Evolutionary conservation across 1,139 yeast species (phyloP).

Genomic region (Scheffersomyces lignicola): DNA sequence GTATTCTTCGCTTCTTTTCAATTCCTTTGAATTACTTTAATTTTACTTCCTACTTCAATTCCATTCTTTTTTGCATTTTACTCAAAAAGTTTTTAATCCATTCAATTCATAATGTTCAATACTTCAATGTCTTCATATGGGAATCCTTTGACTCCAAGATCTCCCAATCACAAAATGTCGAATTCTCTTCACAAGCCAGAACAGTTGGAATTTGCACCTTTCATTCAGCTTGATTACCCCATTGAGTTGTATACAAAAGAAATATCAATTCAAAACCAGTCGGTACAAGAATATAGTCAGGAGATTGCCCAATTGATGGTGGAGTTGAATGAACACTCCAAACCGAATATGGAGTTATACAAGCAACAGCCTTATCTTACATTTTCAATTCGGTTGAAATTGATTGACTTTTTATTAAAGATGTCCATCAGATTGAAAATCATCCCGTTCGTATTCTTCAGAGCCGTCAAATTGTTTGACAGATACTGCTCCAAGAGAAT

Average conservation of each 20-base stretch:
- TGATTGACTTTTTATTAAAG: conserved; percentile 59
- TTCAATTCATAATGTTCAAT: neutral
- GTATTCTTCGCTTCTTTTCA: too few relatives aligned
- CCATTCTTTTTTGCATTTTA: too few relatives aligned
- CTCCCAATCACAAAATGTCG: neutral
- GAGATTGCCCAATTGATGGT: conserved; percentile 49
- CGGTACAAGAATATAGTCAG: conserved; percentile 51
- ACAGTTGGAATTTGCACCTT: conserved; percentile 10
- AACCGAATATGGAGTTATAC: conserved; percentile 55
- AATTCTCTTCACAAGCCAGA: neutral
- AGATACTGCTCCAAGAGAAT: conserved; percentile 66
- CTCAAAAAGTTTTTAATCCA: too few relatives aligned
- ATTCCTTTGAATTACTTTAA: too few relatives aligned
- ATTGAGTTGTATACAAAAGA: conserved; percentile 51
- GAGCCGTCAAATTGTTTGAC: conserved; percentile 60
- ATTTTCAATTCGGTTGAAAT: conserved; percentile 47
- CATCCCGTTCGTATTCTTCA: conserved; percentile 58
- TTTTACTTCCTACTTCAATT: too few relatives aligned
- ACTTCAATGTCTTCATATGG: too few relatives aligned
- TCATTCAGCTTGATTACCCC: conserved; percentile 47
- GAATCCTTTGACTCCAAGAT: neutral
- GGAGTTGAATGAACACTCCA: conserved; percentile 27
- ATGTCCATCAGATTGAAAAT: conserved; percentile 60
- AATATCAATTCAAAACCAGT: conserved; percentile 44
- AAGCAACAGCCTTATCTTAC: conserved; percentile 66